These are phyloP conservation scores for Talaromyces atroroseus DNA, from an alignment of 2,329 filamentous ascomycete species.

Conservation along the genomic window DNA sequence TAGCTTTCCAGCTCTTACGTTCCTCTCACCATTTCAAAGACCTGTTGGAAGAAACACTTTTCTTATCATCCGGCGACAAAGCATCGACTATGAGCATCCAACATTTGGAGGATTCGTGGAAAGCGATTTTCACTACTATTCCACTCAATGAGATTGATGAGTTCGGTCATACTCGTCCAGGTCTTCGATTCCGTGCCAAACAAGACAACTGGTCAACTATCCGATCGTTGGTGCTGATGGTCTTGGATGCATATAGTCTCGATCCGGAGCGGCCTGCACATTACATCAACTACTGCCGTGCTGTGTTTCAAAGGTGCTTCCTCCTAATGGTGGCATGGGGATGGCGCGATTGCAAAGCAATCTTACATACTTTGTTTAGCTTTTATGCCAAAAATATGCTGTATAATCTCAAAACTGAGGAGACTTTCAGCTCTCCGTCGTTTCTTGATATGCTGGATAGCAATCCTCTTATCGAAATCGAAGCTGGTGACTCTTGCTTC, in stretches of 20 bases:
- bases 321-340: conserved; percentile 51
- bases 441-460: conserved; percentile 50
- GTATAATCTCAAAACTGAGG: conserved; percentile 49
- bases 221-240: conserved; percentile 41
- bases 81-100: conserved; percentile 29
- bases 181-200: conserved; percentile 34
- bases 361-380: conserved; percentile 52
- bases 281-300: conserved; percentile 53
- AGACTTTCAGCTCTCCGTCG: conserved; percentile 45
- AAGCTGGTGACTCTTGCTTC: conserved; percentile 50
- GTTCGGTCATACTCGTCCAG: conserved; percentile 42
- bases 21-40: conserved; percentile 23
- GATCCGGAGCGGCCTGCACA: conserved; percentile 37
- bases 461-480: conserved; percentile 40
- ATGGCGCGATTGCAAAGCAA: conserved; percentile 52
- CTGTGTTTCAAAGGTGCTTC: conserved; percentile 49
- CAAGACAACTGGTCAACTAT: conserved; percentile 49
- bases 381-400: conserved; percentile 54
- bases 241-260: conserved; percentile 44
- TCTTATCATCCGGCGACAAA: conserved; percentile 34
- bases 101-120: conserved; percentile 35
- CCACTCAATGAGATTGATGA: conserved; percentile 51
- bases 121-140: conserved; percentile 47
- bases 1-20: conserved; percentile 41
- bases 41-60: conserved; percentile 42